These are phyloP conservation scores for Blastocystis sp. DNA, from an alignment of 352 stramenopile genomes.

Conservation along the genomic window DNA sequence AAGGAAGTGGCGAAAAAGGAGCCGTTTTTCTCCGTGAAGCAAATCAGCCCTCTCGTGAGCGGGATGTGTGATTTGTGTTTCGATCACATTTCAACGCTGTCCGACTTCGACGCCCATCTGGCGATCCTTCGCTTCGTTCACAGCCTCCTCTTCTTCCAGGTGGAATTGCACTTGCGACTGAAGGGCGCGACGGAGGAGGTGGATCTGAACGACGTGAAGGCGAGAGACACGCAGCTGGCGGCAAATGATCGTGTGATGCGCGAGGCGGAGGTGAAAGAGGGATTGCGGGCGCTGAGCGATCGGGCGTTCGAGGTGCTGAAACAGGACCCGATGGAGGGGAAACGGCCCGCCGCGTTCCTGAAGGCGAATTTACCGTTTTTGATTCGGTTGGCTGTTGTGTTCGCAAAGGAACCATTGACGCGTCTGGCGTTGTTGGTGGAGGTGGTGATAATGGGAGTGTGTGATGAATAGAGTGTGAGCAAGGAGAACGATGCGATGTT, in stretches of 20 bases:
- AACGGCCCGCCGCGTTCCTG: neutral
- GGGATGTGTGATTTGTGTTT: neutral
- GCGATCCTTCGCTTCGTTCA: neutral
- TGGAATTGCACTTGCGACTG: conserved; percentile 3
- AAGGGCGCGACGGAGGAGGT: neutral
- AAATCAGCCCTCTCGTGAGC: neutral
- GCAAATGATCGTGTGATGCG: neutral
- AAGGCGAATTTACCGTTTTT: conserved; percentile 4
- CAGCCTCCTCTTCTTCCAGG: conserved; percentile 1
- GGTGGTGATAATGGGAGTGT: neutral
- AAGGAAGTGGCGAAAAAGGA: neutral
- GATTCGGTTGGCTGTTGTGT: neutral
- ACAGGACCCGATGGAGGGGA: neutral
- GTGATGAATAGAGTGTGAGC: neutral
- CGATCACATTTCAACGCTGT: neutral
- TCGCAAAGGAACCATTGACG: neutral
- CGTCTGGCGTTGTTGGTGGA: conserved; percentile 7
- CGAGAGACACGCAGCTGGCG: neutral
- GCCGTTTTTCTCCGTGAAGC: conserved; percentile 16
- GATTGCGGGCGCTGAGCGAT: conserved; percentile 1
- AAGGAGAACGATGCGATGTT: neutral
- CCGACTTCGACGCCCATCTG: neutral
- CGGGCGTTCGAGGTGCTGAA: conserved; percentile 3
- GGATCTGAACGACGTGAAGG: conserved; percentile 6
- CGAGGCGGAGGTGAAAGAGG: neutral